Evolutionary conservation across 2,329 filamentous ascomycete genomes (phyloP), one percentile per base, ranked within the genome.

Genomic region (Diplodia mutila): DNA sequence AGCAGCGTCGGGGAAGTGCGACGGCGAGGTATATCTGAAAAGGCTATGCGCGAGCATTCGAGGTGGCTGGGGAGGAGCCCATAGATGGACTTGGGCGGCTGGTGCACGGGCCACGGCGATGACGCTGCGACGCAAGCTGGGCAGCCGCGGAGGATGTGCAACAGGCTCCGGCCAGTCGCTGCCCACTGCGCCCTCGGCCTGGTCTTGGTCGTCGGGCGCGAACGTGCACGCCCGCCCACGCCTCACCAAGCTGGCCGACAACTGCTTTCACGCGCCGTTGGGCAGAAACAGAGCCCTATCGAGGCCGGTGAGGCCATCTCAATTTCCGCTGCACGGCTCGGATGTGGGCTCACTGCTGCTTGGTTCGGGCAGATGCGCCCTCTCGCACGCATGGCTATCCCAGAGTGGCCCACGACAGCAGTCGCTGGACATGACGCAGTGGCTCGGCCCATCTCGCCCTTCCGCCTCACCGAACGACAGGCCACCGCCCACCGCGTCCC

Each of bases 401-500:
- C 59, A 51, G 59, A 63, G 42, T 63, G n/a, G 59, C 59, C 46
- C 59, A 63, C 29, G 46, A 63, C 34, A 51, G 59, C 59, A 48
- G 23, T 23, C 37, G n/a, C 37, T 23, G 37, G 57, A 49, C 57
- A 61, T 61, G 57, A 61, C 57, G 57, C 57, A 12, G 57, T 49
- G 39, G 39, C 57, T 48, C 55, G 55, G 32, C 53, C 37, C 55
- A 27, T 42, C 37, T 16, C 14, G 46, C 9, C 57, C 59, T 37
- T 25, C 32, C 59, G 59, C 59, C 59, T 63, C 59, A 63, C 59
- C n/a, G n/a, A 63, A 63, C 59, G 59, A 63, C 59, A 63, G 59
- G 59, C 46, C 59, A 51, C 21, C 39, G 29, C 42, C 46, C 59
- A 18, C n/a, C 2, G 42, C 25, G 59, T 51, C 59, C 29, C 59